phyloP scores from a whole-genome alignment of 768 basidiomycete genomes.

The Leccinum obscurum region DNA sequence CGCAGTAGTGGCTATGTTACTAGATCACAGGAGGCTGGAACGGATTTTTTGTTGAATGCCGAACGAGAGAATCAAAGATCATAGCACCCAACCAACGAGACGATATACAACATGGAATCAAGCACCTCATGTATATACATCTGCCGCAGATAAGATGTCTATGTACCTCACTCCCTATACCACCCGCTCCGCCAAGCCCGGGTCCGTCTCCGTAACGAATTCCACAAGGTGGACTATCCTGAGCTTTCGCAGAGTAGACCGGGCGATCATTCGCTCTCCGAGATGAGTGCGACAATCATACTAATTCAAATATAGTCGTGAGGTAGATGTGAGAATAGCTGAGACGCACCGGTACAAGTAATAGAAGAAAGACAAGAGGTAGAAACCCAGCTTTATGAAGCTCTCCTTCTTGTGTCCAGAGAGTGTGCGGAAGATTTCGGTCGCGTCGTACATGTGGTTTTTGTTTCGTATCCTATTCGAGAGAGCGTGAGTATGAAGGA shows the following conservation, averaged over 20 bases:
- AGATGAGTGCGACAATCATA: slow-evolving; percentile 87
- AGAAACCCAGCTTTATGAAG: slow-evolving; percentile 93
- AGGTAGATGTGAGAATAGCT: background rate
- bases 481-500: background rate
- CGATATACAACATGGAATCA: slow-evolving; percentile 20
- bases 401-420: slow-evolving; percentile 94
- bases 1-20: no score
- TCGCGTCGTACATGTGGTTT: slow-evolving; percentile 98
- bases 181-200: slow-evolving; percentile 8
- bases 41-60: background rate
- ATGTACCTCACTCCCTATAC: slow-evolving; percentile 14
- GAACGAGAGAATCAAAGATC: slow-evolving; percentile 11
- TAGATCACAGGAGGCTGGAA: no score
- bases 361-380: slow-evolving; percentile 89
- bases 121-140: slow-evolving; percentile 16
- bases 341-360: slow-evolving; percentile 80
- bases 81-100: slow-evolving; percentile 22
- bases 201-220: slow-evolving; percentile 3
- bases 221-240: background rate
- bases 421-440: slow-evolving; percentile 96
- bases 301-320: slow-evolving; percentile 36
- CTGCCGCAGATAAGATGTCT: slow-evolving; percentile 19
- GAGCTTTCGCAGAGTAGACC: background rate
- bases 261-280: slow-evolving; percentile 60
- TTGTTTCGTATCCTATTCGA: slow-evolving; percentile 78